Evolutionary conservation across 257 asterid genomes (phyloP), one percentile per base, ranked within the genome.

Genomic region (Catharanthus roseus): DNA sequence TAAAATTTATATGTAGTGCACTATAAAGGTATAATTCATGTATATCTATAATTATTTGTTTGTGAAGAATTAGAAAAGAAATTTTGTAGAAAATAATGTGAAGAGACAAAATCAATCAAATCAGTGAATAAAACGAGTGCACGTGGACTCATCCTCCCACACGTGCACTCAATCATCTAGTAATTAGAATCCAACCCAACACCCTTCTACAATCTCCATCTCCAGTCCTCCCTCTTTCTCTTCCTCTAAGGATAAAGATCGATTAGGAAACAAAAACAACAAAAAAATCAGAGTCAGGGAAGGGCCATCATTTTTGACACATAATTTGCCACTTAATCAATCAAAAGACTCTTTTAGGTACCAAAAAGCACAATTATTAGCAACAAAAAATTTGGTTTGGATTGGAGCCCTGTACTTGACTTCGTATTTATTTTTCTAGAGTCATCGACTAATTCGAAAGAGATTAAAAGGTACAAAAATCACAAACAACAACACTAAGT

Each of bases 91-190:
- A 39, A 82, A 65, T 21, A 34, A 53, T 42, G 76, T 64, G 72
- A 68, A 79, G 67, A 71, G 91, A 86, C 90, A 88, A 82, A 78
- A 68, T 77, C 85, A 56, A 84, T 88, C 81, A 77, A 84, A 57
- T 75, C 80, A 78, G 57, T 82, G 86, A 82, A 88, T 78, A 83
- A 85, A 83, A 80, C 86, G 89, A 82, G 85, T 83, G 97, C 93
- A 89, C 95, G 96, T 85, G 96, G 90, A 85, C 68, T 73, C 80
- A 74, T 76, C 64, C 77, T 63, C 82, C 87, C 97, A 83, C 95
- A 89, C 96, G 97, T 86, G 96, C 88, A 75, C 83, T 85, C 91
- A 85, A 80, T 82, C 87, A 78, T 86, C 89, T 72, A n/a, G n/a
- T n/a, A 75, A 76, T 84, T 70, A 47, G 21, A 47, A 15, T 47